Evolutionary conservation across 129 eudicot species (phyloP).

Genomic region (Lactuca saligna): DNA sequence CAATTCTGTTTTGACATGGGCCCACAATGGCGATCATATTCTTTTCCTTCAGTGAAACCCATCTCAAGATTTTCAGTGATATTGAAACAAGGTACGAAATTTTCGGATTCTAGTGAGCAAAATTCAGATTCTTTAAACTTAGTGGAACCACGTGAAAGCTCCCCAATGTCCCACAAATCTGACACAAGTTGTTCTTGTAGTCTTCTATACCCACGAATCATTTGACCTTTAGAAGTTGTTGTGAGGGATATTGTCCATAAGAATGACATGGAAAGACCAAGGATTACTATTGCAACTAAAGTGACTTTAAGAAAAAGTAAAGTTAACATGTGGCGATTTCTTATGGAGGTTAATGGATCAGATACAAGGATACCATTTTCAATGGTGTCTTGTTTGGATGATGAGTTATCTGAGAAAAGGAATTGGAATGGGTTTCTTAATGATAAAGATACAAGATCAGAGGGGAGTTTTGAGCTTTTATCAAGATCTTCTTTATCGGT

Average conservation of each 20-base stretch:
- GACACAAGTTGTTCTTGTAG: conserved; percentile 93
- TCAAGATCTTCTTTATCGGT: conserved; percentile 71
- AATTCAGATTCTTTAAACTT: conserved; percentile 62
- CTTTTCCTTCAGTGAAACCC: conserved; percentile 73
- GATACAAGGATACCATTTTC: conserved; percentile 63
- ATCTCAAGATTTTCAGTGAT: conserved; percentile 59
- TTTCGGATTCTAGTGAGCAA: conserved; percentile 72
- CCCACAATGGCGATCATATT: conserved; percentile 79
- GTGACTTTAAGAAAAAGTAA: conserved; percentile 61
- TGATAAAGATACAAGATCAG: conserved; percentile 48
- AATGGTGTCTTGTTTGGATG: conserved; percentile 44
- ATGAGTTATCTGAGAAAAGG: conserved; percentile 45
- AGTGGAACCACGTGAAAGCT: conserved; percentile 66
- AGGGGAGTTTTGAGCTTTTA: conserved; percentile 26
- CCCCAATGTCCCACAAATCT: conserved; percentile 77
- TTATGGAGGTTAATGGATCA: conserved; percentile 53
- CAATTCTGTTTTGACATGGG: conserved; percentile 56
- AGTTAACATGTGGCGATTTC: conserved; percentile 62
- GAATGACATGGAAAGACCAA: conserved; percentile 80
- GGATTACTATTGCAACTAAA: conserved; percentile 63
- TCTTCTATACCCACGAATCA: conserved; percentile 76
- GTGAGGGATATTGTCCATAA: conserved; percentile 86
- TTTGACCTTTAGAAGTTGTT: conserved; percentile 56
- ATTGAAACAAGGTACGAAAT: conserved; percentile 83
- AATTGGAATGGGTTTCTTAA: conserved; percentile 58